Evolutionary conservation across 441 rosid genomes (phyloP).

Genomic region (Bruguiera hainesii): DNA sequence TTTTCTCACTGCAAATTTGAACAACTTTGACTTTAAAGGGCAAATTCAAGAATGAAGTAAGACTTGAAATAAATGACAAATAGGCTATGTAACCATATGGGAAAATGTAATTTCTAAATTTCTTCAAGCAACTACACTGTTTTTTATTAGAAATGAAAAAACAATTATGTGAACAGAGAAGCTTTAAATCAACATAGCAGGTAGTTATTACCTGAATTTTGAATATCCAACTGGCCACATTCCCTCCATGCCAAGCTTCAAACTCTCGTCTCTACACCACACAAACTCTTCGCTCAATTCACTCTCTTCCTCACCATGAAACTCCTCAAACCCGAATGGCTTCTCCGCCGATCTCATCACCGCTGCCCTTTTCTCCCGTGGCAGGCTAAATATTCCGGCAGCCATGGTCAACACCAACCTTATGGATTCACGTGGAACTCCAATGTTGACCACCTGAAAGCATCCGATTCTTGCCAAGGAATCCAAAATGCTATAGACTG

Average conservation of each 20-base stretch:
- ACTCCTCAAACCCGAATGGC: constrained; percentile 52
- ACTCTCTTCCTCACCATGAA: constrained; percentile 38
- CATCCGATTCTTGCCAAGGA: constrained; percentile 60
- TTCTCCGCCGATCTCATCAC: constrained; percentile 46
- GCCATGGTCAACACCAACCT: constrained; percentile 35
- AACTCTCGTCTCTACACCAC: constrained; percentile 45
- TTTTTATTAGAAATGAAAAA: background rate
- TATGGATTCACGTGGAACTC: constrained; percentile 39
- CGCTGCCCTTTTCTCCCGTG: constrained; percentile 36
- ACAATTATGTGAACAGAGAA: background rate
- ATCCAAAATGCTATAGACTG: constrained; percentile 39
- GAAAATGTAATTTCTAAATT: too few relatives aligned
- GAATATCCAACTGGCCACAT: constrained; percentile 51
- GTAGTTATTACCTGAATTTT: constrained; percentile 50
- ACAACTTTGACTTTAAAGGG: background rate
- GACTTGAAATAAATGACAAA: too few relatives aligned
- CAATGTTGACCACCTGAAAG: constrained; percentile 70
- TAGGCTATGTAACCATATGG: too few relatives aligned
- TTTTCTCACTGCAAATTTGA: constrained; percentile 45
- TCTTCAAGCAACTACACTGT: too few relatives aligned
- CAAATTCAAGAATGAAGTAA: background rate
- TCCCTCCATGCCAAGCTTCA: constrained; percentile 47
- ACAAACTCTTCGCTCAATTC: constrained; percentile 51
- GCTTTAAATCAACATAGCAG: background rate
- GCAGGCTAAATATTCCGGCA: constrained; percentile 37